Base-by-base conservation (phyloP, 441 rosid species). In the Francoa sonchifolia region DNA sequence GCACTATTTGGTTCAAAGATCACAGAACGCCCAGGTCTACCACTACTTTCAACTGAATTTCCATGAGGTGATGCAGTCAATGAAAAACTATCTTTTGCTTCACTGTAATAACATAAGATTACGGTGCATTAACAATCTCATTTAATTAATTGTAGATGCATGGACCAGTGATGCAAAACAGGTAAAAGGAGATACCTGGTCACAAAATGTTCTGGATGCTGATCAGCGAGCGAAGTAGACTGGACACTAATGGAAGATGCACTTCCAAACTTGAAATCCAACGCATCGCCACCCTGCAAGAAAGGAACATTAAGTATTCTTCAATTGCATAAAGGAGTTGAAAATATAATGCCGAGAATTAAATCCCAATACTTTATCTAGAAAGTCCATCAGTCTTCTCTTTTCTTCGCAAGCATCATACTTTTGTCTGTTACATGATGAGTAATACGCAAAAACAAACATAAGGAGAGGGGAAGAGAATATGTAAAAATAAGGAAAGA, bases 41-140 rank as follows among this genome's bases (percentile, higher is more conserved):
- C 99, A 66, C 93, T 82, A 82, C 96, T 88, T 59, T 84, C 99
- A 36, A 79, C 84, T 61, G 97, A 93, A 64, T 82, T 97, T 31
- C 90, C 93, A 69, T 57, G 93, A 57, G 96, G 92, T 29, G 99
- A 93, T 50, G 93, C 93, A 54, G 93, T 74, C 55, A 71, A 48
- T 19, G 90, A 86, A 66, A 84, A 88, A 74, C 97, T 88, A 66
- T 78, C 88, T 64, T 93, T 93, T 16, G 89, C 90, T 74, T 84
- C 93, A 64, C 97, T 88, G 92, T 38, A 61, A 47, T 28, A 44
- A 52, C 55, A 66, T 50, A 21, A 13, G 22, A 15, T 39, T 44
- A 23, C 13, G 57, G 18, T 34, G 30, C 50, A 53, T 53, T 42
- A 61, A 48, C 30, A 30, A 33, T 39, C 32, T 48, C 39, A 58